phyloP scores from a whole-genome alignment of 1,139 yeast species.

The Yamadazyma pseudoaaseri region DNA sequence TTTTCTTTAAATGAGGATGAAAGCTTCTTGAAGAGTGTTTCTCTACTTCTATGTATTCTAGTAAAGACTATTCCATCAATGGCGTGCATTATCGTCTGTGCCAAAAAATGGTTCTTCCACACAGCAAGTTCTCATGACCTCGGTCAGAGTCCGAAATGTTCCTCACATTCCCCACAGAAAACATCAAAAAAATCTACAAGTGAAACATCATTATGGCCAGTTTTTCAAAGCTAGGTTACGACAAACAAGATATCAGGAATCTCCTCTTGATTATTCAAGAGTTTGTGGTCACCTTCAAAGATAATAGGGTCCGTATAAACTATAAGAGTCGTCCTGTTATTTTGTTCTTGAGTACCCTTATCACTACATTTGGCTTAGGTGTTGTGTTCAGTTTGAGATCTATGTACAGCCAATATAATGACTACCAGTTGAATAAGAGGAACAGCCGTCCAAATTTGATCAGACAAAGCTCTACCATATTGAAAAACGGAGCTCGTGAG shows the following conservation, averaged over 20 bases:
- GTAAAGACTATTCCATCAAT: too few relatives aligned
- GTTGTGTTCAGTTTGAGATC: conserved; percentile 33
- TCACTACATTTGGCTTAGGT: conserved; percentile 47
- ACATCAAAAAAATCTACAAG: not conserved
- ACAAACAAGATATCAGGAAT: conserved; percentile 33
- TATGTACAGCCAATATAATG: conserved; percentile 31
- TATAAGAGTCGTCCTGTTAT: conserved; percentile 47
- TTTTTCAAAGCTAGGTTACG: conserved; percentile 36
- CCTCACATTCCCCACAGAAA: conserved; percentile 6
- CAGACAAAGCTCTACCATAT: conserved; percentile 41
- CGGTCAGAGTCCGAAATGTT: conserved; percentile 1
- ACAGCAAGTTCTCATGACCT: not conserved
- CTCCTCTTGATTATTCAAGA: conserved; percentile 37
- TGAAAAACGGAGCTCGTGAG: conserved; percentile 56
- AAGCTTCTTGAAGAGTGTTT: too few relatives aligned
- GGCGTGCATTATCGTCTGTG: too few relatives aligned
- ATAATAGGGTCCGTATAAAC: conserved; percentile 40
- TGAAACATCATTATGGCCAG: conserved; percentile 25
- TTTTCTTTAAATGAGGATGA: too few relatives aligned
- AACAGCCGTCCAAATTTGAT: conserved; percentile 39
- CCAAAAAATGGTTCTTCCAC: too few relatives aligned
- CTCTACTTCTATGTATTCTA: too few relatives aligned
- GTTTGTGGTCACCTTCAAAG: conserved; percentile 34
- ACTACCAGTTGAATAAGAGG: conserved; percentile 24
- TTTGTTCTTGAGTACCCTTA: conserved; percentile 40